Evolutionary conservation across 352 stramenopile genomes (phyloP).

Genomic region (Pythium guiyangense): DNA sequence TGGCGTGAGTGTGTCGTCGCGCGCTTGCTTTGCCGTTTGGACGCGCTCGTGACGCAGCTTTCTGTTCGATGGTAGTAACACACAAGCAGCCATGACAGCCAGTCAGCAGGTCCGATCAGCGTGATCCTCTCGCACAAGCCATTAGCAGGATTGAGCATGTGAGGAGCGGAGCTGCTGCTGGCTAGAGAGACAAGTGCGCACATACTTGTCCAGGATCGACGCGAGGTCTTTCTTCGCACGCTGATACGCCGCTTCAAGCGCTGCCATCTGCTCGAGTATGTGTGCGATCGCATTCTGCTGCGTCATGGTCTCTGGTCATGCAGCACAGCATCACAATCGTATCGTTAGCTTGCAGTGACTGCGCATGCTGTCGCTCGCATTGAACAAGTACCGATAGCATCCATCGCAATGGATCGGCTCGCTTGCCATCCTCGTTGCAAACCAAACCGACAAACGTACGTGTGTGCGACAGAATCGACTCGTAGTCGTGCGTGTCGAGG

Average conservation of each 20-base stretch:
- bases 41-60: conserved; percentile 40
- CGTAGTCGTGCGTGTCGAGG: conserved; percentile 34
- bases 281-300: conserved; percentile 28
- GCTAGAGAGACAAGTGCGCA: not conserved
- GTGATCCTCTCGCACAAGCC: too few relatives aligned
- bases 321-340: not conserved
- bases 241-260: conserved; percentile 34
- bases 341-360: not conserved
- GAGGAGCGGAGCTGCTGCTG: not conserved
- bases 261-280: conserved; percentile 30
- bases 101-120: too few relatives aligned
- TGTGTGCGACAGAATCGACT: conserved; percentile 24
- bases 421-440: not conserved
- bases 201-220: conserved; percentile 39
- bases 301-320: conserved; percentile 20
- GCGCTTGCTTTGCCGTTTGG: conserved; percentile 29
- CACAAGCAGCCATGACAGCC: not conserved
- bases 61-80: conserved; percentile 14
- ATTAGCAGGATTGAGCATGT: not conserved
- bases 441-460: conserved; percentile 14
- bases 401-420: too few relatives aligned
- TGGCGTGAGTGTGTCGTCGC: conserved; percentile 18
- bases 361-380: not conserved
- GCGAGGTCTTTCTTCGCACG: conserved; percentile 40
- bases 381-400: not conserved